Percentiles rank a stretch among this genome's conserved stretches.
phyloP scores from a whole-genome alignment of 345 rosid species.

The Brassica juncea region DNA sequence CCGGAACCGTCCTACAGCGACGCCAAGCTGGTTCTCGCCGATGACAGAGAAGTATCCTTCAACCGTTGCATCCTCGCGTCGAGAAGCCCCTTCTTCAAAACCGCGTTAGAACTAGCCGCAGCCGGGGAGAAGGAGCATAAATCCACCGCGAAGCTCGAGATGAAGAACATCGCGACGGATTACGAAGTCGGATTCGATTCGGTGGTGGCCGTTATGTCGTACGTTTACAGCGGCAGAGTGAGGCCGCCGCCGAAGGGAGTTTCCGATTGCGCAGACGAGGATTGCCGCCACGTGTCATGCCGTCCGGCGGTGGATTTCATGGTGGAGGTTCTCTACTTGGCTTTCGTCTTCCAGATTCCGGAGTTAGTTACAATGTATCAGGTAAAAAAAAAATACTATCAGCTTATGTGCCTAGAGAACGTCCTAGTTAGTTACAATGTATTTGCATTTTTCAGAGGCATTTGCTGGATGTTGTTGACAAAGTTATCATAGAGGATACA shows the following conservation, averaged over 20 bases:
- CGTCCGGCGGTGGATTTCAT: slow-evolving; percentile 69
- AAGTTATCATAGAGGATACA: slow-evolving; percentile 58
- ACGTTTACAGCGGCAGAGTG: slow-evolving; percentile 68
- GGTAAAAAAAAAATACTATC: slow-evolving; percentile 30
- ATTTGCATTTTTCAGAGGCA: slow-evolving; percentile 53
- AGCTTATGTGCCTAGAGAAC: background rate
- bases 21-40: slow-evolving; percentile 56
- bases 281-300: slow-evolving; percentile 69
- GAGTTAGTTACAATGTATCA: slow-evolving; percentile 74
- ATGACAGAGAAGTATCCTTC: slow-evolving; percentile 57
- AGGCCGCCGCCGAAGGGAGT: slow-evolving; percentile 54
- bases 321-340: slow-evolving; percentile 68
- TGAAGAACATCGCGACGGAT: slow-evolving; percentile 62
- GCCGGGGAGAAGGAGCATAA: slow-evolving; percentile 40
- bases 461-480: slow-evolving; percentile 61
- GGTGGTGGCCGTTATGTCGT: slow-evolving; percentile 59
- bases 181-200: slow-evolving; percentile 61
- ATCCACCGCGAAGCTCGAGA: slow-evolving; percentile 44
- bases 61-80: slow-evolving; percentile 75
- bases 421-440: background rate
- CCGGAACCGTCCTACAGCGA: slow-evolving; percentile 62
- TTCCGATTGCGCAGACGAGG: slow-evolving; percentile 70
- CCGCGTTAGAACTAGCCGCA: slow-evolving; percentile 40
- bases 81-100: slow-evolving; percentile 63
- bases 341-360: slow-evolving; percentile 60